Conservation (phyloP, 177 flowering plant genomes). For the Vitis hybrid region DNA sequence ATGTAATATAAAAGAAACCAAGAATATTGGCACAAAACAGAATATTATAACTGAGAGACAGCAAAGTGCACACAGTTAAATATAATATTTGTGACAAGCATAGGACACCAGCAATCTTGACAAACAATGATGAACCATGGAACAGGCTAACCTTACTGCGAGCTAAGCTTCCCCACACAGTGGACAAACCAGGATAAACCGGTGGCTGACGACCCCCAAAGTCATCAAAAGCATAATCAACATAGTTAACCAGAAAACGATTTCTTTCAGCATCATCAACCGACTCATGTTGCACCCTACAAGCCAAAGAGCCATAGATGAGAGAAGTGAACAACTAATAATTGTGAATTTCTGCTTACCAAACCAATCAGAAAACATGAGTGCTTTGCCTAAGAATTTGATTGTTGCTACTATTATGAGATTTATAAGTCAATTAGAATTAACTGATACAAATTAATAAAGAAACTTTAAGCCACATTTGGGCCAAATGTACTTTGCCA, state of each 20-base stretch:
- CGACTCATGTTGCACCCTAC: slow-evolving; percentile 98
- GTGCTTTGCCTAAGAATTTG: too few species aligned
- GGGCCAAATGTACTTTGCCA: too few species aligned
- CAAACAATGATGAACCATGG: not conserved
- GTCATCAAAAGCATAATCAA: slow-evolving; percentile 98
- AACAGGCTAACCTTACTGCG: slow-evolving; percentile 81
- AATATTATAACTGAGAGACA: not conserved
- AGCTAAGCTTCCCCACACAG: slow-evolving; percentile 99
- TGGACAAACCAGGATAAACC: slow-evolving; percentile 96
- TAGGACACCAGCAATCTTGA: not conserved
- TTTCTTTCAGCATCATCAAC: slow-evolving; percentile 95
- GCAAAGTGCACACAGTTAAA: not conserved
- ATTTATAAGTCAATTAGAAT: too few species aligned
- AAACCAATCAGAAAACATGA: too few species aligned
- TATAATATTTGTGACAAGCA: not conserved
- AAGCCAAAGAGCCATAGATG: slow-evolving; percentile 8
- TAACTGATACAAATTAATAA: too few species aligned
- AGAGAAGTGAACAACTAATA: too few species aligned
- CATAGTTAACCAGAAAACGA: slow-evolving; percentile 83
- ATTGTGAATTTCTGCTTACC: too few species aligned
- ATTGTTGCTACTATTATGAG: too few species aligned
- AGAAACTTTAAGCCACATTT: too few species aligned
- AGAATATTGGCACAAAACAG: too few species aligned
- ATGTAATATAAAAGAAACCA: too few species aligned
- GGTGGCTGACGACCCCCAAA: slow-evolving; percentile 98